Evolutionary conservation across 108 stramenopile genomes (phyloP).

Genomic region (Skeletonema tropicum): DNA sequence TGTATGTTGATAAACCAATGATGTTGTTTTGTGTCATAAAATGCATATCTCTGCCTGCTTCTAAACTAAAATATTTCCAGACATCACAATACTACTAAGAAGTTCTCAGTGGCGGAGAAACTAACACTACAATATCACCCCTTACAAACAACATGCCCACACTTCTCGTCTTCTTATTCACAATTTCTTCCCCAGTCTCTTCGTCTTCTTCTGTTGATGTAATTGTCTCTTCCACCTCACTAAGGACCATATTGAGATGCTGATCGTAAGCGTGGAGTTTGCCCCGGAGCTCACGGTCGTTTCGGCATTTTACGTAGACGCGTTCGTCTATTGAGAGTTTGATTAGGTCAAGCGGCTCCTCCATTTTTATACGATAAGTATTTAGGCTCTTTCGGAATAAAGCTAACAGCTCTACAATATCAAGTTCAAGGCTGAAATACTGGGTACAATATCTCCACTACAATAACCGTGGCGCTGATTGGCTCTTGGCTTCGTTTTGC

Average conservation of each 20-base stretch:
- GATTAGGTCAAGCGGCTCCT: slow-evolving; percentile 98
- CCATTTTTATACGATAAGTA: too few species aligned
- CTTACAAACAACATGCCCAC: slow-evolving; percentile 99
- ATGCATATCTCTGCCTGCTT: background rate
- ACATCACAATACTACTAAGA: slow-evolving; percentile 29
- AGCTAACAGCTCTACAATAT: too few species aligned
- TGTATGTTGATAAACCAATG: background rate
- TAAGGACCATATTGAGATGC: slow-evolving; percentile 99
- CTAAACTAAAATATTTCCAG: background rate
- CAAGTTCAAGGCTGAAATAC: too few species aligned
- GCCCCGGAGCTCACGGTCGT: slow-evolving; percentile 95
- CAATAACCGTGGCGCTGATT: too few species aligned
- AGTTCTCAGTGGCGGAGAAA: slow-evolving; percentile 86
- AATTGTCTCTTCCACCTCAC: slow-evolving; percentile 99
- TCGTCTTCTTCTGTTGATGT: slow-evolving; percentile 92
- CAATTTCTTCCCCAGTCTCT: slow-evolving; percentile 98
- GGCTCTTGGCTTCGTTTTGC: too few species aligned
- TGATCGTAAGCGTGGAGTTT: slow-evolving; percentile 99
- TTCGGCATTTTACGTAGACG: slow-evolving; percentile 98
- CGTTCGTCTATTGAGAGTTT: slow-evolving; percentile 97
- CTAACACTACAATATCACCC: slow-evolving; percentile 96
- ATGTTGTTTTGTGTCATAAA: background rate
- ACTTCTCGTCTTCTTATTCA: slow-evolving; percentile 89
- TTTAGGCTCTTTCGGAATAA: too few species aligned
- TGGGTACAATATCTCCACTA: too few species aligned